These are phyloP conservation scores for Hygrophoropsis aurantiaca DNA, from an alignment of 768 basidiomycete genomes.

Conservation along the genomic window DNA sequence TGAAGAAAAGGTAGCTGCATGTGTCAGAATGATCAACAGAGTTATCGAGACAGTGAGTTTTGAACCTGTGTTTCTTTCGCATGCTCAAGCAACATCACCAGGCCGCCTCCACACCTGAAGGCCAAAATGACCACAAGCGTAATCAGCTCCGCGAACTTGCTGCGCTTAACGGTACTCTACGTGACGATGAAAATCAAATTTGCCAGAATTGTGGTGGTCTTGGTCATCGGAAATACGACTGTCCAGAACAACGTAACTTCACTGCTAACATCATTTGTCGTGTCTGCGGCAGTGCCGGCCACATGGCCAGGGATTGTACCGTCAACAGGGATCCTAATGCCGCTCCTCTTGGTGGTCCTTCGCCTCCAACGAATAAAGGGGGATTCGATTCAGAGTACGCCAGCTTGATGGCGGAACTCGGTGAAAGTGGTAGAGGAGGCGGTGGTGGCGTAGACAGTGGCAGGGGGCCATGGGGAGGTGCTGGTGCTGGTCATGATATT, in stretches of 20 bases:
- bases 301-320: slow-evolving; percentile 98
- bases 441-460: slow-evolving; percentile 49
- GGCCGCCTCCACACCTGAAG: slow-evolving; percentile 99
- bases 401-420: slow-evolving; percentile 95
- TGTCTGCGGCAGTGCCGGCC: slow-evolving; percentile 95
- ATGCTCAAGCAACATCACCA: slow-evolving; percentile 28
- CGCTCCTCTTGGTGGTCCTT: slow-evolving; percentile 40
- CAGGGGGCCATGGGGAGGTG: slow-evolving; percentile 63
- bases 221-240: slow-evolving; percentile 98
- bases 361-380: slow-evolving; percentile 59
- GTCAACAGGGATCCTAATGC: slow-evolving; percentile 89
- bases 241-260: slow-evolving; percentile 97
- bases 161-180: slow-evolving; percentile 95
- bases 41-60: slow-evolving; percentile 92
- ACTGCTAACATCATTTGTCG: slow-evolving; percentile 99
- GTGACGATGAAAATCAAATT: slow-evolving; percentile 99
- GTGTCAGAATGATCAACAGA: slow-evolving; percentile 94
- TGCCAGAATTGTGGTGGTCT: slow-evolving; percentile 96
- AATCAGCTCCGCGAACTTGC: slow-evolving; percentile 98
- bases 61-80: neutral
- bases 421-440: slow-evolving; percentile 69
- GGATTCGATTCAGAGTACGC: slow-evolving; percentile 98
- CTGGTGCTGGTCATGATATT: slow-evolving; percentile 58
- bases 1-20: slow-evolving; percentile 87
- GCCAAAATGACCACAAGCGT: slow-evolving; percentile 98